Conservation (phyloP, 2,329 filamentous ascomycete species). For the Fusarium staphyleae region DNA sequence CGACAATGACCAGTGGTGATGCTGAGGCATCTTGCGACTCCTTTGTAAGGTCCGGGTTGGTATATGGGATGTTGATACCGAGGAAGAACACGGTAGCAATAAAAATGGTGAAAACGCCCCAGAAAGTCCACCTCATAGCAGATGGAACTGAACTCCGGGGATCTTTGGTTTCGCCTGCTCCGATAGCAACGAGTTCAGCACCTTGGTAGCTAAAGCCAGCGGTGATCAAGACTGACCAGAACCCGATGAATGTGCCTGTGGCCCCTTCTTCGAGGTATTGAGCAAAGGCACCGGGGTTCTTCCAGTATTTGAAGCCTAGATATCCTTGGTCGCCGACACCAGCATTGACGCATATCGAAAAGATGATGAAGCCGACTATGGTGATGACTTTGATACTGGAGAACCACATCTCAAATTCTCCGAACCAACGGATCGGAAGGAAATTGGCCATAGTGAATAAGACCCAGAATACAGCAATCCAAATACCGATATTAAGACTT, state of each 20-base stretch:
- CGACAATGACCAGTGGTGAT: conserved; percentile 75
- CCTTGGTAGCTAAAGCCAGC: conserved; percentile 80
- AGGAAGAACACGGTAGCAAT: conserved; percentile 73
- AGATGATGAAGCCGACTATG: conserved; percentile 68
- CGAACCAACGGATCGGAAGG: conserved; percentile 74
- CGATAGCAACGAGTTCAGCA: conserved; percentile 78
- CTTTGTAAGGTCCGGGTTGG: conserved; percentile 62
- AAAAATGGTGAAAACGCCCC: conserved; percentile 81
- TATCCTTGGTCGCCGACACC: conserved; percentile 68
- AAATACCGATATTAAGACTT: conserved; percentile 70
- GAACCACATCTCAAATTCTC: conserved; percentile 72
- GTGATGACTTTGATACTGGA: conserved; percentile 72
- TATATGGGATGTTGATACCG: conserved; percentile 76
- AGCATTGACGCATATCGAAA: conserved; percentile 66
- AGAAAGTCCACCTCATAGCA: conserved; percentile 80
- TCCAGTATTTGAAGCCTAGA: conserved; percentile 71
- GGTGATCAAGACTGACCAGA: conserved; percentile 74
- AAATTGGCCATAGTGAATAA: conserved; percentile 62
- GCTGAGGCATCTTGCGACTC: conserved; percentile 50
- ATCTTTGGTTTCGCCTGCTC: conserved; percentile 78
- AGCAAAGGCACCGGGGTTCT: conserved; percentile 49
- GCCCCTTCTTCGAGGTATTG: conserved; percentile 31
- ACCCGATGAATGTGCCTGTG: conserved; percentile 61
- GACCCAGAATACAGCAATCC: conserved; percentile 76
- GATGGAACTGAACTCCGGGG: conserved; percentile 76